These are phyloP conservation scores for Pyricularia grisea DNA, from an alignment of 2,329 filamentous ascomycete species.

Conservation along the genomic window DNA sequence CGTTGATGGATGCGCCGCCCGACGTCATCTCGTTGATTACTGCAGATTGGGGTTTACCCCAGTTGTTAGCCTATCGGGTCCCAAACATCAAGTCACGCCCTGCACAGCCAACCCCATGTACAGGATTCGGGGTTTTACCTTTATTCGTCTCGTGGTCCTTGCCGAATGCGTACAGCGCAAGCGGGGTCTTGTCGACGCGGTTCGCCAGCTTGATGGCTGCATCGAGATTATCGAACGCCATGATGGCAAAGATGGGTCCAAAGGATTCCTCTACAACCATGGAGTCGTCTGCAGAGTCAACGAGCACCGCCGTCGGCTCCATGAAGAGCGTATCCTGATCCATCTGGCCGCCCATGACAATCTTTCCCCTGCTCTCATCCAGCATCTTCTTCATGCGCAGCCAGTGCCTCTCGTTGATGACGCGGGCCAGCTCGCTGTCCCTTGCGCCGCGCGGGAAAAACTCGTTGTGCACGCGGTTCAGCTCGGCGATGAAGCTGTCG, in stretches of 20 bases:
- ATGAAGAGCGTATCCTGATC: constrained; percentile 77
- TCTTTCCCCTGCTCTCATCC: constrained; percentile 72
- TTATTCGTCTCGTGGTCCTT: constrained; percentile 68
- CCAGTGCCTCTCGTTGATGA: constrained; percentile 75
- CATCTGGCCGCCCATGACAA: constrained; percentile 76
- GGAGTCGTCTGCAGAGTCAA: constrained; percentile 64
- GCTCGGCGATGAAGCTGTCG: constrained; percentile 60
- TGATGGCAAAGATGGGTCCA: constrained; percentile 80
- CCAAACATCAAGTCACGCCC: neutral
- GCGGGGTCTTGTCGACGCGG: constrained; percentile 69
- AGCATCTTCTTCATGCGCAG: constrained; percentile 81
- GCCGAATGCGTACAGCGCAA: constrained; percentile 81
- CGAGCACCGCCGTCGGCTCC: constrained; percentile 84
- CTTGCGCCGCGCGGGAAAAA: constrained; percentile 81
- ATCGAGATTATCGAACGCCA: constrained; percentile 71
- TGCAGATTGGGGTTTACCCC: constrained; percentile 15
- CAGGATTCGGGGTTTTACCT: constrained; percentile 30
- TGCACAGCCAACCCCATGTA: no score
- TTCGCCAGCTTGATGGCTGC: constrained; percentile 79
- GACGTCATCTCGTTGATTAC: constrained; percentile 55
- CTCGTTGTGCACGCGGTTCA: constrained; percentile 60
- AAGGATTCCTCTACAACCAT: constrained; percentile 82
- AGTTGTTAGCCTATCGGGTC: neutral
- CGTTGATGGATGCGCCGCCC: constrained; percentile 59
- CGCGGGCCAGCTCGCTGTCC: constrained; percentile 70